Evolutionary conservation across 495 filamentous ascomycete genomes (phyloP).

Genomic region (Trichoderma virens): DNA sequence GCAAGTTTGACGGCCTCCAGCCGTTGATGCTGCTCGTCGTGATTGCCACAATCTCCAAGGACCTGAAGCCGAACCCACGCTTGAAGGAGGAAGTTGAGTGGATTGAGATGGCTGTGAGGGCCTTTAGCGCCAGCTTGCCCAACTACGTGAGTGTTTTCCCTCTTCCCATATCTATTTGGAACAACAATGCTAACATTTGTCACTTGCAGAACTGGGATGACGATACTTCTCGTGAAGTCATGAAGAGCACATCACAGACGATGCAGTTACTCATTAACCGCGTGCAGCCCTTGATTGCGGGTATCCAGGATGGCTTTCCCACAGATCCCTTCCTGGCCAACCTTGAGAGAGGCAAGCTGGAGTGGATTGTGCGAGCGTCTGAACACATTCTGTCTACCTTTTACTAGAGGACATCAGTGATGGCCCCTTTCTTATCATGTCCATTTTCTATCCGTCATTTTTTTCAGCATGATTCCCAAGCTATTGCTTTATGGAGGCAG

Average conservation of each 20-base stretch:
- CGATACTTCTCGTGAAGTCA: background rate
- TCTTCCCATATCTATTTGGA: background rate
- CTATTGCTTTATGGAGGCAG: background rate
- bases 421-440: background rate
- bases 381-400: background rate
- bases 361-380: constrained; percentile 10
- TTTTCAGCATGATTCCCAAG: background rate
- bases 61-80: constrained; percentile 51
- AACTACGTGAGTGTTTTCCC: constrained; percentile 3
- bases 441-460: background rate
- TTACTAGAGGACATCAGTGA: background rate
- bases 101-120: constrained; percentile 62
- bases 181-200: background rate
- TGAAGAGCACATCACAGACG: constrained; percentile 5
- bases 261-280: constrained; percentile 9
- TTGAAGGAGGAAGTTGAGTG: constrained; percentile 62
- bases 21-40: constrained; percentile 77
- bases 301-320: constrained; percentile 10
- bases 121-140: constrained; percentile 5
- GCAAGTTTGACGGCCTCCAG: constrained; percentile 63
- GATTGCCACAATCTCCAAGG: constrained; percentile 67
- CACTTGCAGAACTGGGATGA: constrained; percentile 6
- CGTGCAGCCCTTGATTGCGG: constrained; percentile 7
- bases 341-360: constrained; percentile 7
- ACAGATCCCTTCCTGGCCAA: constrained; percentile 11